Evolutionary conservation across 2,329 filamentous ascomycete genomes (phyloP).

Genomic region (Hypoxylon rubiginosum): DNA sequence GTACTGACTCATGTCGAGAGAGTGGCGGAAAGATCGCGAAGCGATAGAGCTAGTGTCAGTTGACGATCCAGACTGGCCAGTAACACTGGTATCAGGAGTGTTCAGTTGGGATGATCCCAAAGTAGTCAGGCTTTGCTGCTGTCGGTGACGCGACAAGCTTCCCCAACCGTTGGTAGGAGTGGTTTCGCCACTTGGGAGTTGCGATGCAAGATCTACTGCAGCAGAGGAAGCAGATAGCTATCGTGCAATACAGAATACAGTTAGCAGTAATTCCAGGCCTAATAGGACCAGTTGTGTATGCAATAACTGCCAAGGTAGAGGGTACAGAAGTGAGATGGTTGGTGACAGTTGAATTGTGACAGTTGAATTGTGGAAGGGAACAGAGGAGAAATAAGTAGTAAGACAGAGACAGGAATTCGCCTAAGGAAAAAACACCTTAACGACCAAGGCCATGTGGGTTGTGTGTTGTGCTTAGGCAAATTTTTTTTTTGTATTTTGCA

Average conservation of each 20-base stretch:
- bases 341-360: not conserved
- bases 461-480: not conserved
- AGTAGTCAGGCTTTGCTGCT: constrained; percentile 70
- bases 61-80: constrained; percentile 54
- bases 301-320: not conserved
- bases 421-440: not conserved
- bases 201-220: constrained; percentile 83
- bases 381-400: not conserved
- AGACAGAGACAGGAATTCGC: not conserved
- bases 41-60: constrained; percentile 63
- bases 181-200: constrained; percentile 70
- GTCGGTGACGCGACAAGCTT: constrained; percentile 76
- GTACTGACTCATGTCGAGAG: constrained; percentile 66
- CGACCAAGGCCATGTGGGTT: not conserved
- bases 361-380: not conserved
- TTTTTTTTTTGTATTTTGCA: not conserved
- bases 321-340: not conserved
- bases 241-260: constrained; percentile 52
- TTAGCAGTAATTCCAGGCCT: constrained; percentile 26
- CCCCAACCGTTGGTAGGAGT: constrained; percentile 67
- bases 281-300: not conserved
- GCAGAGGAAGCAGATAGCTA: constrained; percentile 86
- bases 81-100: constrained; percentile 54
- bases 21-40: constrained; percentile 67
- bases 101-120: constrained; percentile 57